Base-by-base conservation (phyloP, 495 filamentous ascomycete species). In the Jackrogersella minutella region DNA sequence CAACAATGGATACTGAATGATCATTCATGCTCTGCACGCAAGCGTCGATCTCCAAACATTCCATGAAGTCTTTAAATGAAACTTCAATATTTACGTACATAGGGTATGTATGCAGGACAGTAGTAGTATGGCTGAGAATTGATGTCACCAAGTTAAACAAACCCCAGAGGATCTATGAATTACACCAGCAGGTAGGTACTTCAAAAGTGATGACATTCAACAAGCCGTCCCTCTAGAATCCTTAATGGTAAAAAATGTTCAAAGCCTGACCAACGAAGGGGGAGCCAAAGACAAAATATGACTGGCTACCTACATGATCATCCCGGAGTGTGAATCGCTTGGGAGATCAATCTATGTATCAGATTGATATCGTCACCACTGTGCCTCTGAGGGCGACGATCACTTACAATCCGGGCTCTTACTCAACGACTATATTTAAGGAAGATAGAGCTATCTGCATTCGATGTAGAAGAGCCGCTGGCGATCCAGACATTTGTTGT, bases 191-290 rank as follows among this genome's bases (percentile, higher is more conserved):
- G n/a, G n/a, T n/a, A n/a, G n/a, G n/a, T n/a, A n/a, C n/a, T n/a
- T n/a, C n/a, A n/a, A n/a, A 51, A 30, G 51, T 57, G 17, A 39
- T 47, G 6, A 21, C 28, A 52, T 31, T 44, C 46, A 17, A 16
- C 26, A 30, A 57, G 31, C 43, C 58, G 44, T 46, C 17, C 49
- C 50, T 3, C 24, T 3, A 24, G 14, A 31, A 46, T 30, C 58
- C 58, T 62, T 62, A 58, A 67, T 67, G 57, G 43, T 57, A 57
- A 30, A 47, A 56, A 40, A 26, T n/a, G 21, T 53, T 44, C 7
- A 44, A 52, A 52, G n/a, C n/a, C n/a, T n/a, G n/a, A n/a, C n/a
- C n/a, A n/a, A n/a, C n/a, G n/a, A n/a, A n/a, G n/a, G n/a, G n/a
- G n/a, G n/a, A n/a, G n/a, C n/a, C n/a, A n/a, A n/a, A n/a, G n/a